Base-by-base conservation (phyloP, 176 grass and related monocot genomes). In the Cymbopogon citratus region DNA sequence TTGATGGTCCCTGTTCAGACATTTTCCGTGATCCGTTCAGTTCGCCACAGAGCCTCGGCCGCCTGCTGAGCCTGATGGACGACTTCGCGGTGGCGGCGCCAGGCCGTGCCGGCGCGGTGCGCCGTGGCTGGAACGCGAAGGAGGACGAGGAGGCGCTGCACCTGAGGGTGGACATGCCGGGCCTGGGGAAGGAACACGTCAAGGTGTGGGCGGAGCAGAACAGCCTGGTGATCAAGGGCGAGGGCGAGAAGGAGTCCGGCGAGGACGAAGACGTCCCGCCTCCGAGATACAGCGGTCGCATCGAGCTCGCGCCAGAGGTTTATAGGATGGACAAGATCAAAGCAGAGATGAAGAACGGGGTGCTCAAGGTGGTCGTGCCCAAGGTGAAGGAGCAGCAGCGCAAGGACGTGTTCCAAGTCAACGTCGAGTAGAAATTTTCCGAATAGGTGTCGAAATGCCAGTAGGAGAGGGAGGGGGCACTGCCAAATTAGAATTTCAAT, bases 261-360 rank as follows among this genome's bases (percentile, higher is more conserved):
- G 81, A 84, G 35, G 89, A 84, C 8, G 87, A 83, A 8, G 62
- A 7, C 7, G 44, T 25, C 1, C 24, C 19, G 4, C 71, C 71
- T 2, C 69, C 74, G 28, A 91, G 80, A 72, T 95, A 93, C 79
- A 76, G 86, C 34, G 77, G 88, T 63, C 88, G 84, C 39, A 80
- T 98, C 75, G 90, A 91, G 21, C 86, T 98, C 40, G 71, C 95
- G 33, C 39, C 84, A 1, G 90, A 91, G 24, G 83, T 84, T 36
- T 95, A 84, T 76, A 83, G 14, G 82, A 80, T 95, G 88, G 92
- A 98, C 83, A 71, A 95, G 88, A 95, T 98, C 86, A 87, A 83
- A 71, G 95, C 92, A 9, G 95, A 98, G 88, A 94, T 98, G 90
- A 98, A 93, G 88, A 98, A 98, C 51, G 95, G 92, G 52, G 90